Evolutionary conservation across 2,329 filamentous ascomycete species (phyloP), one percentile per base, ranked within the genome.

Genomic region (Orbilia javanica): DNA sequence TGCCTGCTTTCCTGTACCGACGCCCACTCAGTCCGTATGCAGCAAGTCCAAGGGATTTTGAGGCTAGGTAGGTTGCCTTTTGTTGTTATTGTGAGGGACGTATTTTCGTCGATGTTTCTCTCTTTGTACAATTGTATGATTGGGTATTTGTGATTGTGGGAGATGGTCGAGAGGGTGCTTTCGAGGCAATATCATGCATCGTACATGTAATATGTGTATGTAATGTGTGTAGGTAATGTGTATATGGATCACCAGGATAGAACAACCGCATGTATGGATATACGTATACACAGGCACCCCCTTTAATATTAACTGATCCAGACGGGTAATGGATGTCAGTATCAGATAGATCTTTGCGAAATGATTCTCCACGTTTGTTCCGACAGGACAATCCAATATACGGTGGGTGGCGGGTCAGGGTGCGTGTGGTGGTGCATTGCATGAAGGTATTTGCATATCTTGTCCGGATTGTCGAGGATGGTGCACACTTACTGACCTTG

Each of bases 1-100:
- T n/a, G n/a, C n/a, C n/a, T n/a, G n/a, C n/a, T n/a, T 20, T 50
- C 27, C 52, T 34, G 20, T 60, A 42, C 34, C 55, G 55, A 60
- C 55, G 55, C 55, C 55, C 34, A 60, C 55, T 60, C 22, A 18
- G 55, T 63, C 71, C 71, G 31, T 53, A 77, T 70, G 66, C n/a
- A 77, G 73, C 20, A 77, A 67, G 73, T 77, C 73, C 73, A 77
- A 76, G 71, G 34, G 39, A 13, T 13, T 50, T 55, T 22, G 25
- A 2, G 27, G 52, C 25, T 68, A 57, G 36, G 10, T 42, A n/a
- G n/a, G n/a, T n/a, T n/a, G n/a, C n/a, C 34, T n/a, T 42, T 20
- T 60, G 20, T 60, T 60, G 25, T 42, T 27, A 60, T 60, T 60
- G 31, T 34, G 36, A 36, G n/a, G n/a, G n/a, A n/a, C n/a, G n/a